phyloP scores from a whole-genome alignment of 495 filamentous ascomycete genomes.

The Penicillium daleae region DNA sequence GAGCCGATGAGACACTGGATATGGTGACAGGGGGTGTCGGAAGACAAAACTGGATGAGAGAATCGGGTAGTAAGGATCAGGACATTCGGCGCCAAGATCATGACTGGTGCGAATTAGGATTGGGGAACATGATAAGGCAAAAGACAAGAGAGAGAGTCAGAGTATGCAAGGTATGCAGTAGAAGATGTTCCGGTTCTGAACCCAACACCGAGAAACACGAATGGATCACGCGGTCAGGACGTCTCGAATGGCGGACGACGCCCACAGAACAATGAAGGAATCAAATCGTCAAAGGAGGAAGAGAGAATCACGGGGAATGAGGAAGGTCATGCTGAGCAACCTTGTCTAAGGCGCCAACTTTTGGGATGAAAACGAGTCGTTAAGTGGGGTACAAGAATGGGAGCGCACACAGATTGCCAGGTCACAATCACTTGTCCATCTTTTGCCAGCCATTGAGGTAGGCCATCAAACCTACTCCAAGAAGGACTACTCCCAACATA shows the following conservation, averaged over 20 bases:
- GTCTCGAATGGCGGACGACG: constrained; percentile 10
- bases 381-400: constrained; percentile 17
- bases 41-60: constrained; percentile 11
- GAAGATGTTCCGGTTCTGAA: constrained; percentile 22
- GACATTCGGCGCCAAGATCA: constrained; percentile 43
- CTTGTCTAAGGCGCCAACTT: constrained; percentile 21
- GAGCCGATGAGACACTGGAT: constrained; percentile 22
- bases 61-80: constrained; percentile 23
- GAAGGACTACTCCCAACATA: constrained; percentile 84
- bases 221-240: constrained; percentile 16
- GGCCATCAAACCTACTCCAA: constrained; percentile 92
- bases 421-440: constrained; percentile 57
- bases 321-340: constrained; percentile 19
- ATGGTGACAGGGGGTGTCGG: constrained; percentile 21
- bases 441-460: constrained; percentile 90
- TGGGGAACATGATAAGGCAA: constrained; percentile 26
- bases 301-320: constrained; percentile 16
- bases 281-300: constrained; percentile 27
- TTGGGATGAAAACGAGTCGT: constrained; percentile 20
- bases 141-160: constrained; percentile 34
- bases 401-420: constrained; percentile 4
- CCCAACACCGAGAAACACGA: constrained; percentile 25
- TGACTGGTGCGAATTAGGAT: constrained; percentile 43
- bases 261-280: constrained; percentile 23
- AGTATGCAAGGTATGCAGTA: constrained; percentile 37